Evolutionary conservation across 495 filamentous ascomycete genomes (phyloP).

Genomic region (Tuber umbilicatum): DNA sequence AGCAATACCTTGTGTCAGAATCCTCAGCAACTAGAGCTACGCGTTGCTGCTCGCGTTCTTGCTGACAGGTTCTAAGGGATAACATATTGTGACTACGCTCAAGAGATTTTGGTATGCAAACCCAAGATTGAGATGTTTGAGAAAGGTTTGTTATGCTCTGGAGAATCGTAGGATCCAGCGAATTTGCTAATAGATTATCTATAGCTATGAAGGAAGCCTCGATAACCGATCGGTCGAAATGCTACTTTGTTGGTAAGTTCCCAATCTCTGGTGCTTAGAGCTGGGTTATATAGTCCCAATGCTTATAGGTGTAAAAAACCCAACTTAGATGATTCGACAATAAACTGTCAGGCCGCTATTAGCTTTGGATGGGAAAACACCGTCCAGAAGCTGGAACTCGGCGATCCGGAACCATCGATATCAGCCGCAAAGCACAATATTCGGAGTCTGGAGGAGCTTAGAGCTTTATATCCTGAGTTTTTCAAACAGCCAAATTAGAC

Average conservation of each 20-base stretch:
- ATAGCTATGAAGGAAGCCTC: conserved; percentile 47
- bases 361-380: conserved; percentile 46
- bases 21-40: not conserved
- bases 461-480: conserved; percentile 34
- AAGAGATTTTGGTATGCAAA: conserved; percentile 68
- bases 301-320: not conserved
- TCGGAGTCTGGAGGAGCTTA: conserved; percentile 35
- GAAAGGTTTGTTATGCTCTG: conserved; percentile 53
- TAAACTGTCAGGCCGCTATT: conserved; percentile 39
- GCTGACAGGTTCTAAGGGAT: conserved; percentile 53
- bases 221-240: conserved; percentile 36
- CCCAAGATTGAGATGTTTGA: conserved; percentile 75
- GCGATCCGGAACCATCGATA: conserved; percentile 48
- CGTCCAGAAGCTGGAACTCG: conserved; percentile 59
- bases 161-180: not conserved
- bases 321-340: conserved; percentile 25
- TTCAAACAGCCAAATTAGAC: conserved; percentile 17
- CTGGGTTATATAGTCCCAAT: not conserved
- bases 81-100: conserved; percentile 79
- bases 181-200: not conserved
- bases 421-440: conserved; percentile 53
- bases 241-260: conserved; percentile 32
- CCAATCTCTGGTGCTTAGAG: not conserved
- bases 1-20: not conserved
- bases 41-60: not conserved